Percentiles rank a stretch among this genome's conserved stretches.
Evolutionary conservation across 1,284 basidiomycete genomes (phyloP).

Genomic region (Ceratobasidium sp.): DNA sequence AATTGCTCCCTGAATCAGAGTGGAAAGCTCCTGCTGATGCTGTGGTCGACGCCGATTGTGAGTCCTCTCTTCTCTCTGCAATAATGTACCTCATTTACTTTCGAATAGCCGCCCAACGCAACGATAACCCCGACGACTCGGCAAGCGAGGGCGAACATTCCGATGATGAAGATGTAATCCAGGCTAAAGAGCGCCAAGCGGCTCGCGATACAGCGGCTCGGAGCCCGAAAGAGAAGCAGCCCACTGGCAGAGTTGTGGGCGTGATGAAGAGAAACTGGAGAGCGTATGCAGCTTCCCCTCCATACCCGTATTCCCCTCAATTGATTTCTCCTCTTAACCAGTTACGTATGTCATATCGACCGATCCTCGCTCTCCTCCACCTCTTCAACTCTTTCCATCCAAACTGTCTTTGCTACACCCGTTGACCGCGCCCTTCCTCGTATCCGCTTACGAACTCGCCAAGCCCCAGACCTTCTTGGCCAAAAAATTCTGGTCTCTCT

Average conservation of each 20-base stretch:
- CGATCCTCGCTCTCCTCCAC: constrained; percentile 81
- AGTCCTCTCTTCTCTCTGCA: constrained; percentile 46
- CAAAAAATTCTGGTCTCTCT: constrained; percentile 98
- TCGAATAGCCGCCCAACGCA: constrained; percentile 72
- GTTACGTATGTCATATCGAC: constrained; percentile 95
- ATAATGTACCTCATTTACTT: background rate
- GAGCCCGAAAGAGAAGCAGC: constrained; percentile 63
- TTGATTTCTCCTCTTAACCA: too few species aligned
- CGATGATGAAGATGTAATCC: constrained; percentile 55
- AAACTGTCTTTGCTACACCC: constrained; percentile 94
- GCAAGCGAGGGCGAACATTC: constrained; percentile 61
- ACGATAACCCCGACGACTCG: constrained; percentile 87
- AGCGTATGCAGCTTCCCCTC: constrained; percentile 60
- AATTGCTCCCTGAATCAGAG: constrained; percentile 83
- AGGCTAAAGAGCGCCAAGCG: constrained; percentile 2
- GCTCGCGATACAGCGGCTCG: constrained; percentile 42
- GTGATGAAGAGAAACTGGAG: constrained; percentile 96
- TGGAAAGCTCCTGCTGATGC: constrained; percentile 95
- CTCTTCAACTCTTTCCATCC: constrained; percentile 78
- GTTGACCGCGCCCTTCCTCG: constrained; percentile 90
- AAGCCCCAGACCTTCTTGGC: constrained; percentile 83
- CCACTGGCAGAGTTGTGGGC: constrained; percentile 91
- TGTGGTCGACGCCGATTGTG: constrained; percentile 90
- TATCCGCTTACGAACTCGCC: constrained; percentile 91
- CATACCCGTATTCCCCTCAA: background rate